Percentiles rank a stretch among this genome's conserved stretches.
Conservation (phyloP, 1,284 basidiomycete genomes). For the Ceratobasidium papillatum region DNA sequence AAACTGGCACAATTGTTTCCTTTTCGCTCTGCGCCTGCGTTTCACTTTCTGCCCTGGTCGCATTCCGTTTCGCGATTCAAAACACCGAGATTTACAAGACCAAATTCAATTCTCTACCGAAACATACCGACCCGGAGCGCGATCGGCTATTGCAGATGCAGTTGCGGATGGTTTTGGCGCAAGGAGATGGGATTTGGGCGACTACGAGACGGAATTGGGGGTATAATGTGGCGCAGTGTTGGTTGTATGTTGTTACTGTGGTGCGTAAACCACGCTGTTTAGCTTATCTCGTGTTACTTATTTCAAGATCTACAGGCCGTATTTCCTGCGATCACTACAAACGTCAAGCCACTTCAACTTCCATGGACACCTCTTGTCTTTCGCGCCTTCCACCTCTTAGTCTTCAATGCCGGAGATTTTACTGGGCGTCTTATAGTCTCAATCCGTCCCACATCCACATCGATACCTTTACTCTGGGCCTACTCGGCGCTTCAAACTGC, state of each 20-base stretch:
- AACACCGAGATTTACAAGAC: not conserved
- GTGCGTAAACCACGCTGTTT: not conserved
- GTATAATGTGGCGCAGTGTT: conserved; percentile 12
- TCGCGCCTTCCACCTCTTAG: not conserved
- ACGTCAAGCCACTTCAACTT: not conserved
- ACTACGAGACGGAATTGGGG: not conserved
- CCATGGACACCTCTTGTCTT: not conserved
- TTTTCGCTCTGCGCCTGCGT: not conserved
- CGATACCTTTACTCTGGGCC: not conserved
- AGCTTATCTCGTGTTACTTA: not conserved
- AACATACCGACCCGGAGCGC: not conserved
- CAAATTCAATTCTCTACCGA: not conserved
- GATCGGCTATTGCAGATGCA: not conserved
- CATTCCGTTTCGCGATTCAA: not conserved
- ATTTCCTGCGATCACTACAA: not conserved
- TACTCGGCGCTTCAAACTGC: not conserved
- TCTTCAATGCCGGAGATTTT: not conserved
- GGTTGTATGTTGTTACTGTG: not conserved
- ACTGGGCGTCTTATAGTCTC: not conserved
- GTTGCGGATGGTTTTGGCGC: conserved; percentile 3
- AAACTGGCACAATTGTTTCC: not conserved
- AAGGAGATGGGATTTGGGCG: not conserved
- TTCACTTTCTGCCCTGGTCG: not conserved
- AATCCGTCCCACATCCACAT: not conserved
- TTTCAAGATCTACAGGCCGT: not conserved